Evolutionary conservation across 140 eudicot species (phyloP).

Genomic region (Stevia rebaudiana): DNA sequence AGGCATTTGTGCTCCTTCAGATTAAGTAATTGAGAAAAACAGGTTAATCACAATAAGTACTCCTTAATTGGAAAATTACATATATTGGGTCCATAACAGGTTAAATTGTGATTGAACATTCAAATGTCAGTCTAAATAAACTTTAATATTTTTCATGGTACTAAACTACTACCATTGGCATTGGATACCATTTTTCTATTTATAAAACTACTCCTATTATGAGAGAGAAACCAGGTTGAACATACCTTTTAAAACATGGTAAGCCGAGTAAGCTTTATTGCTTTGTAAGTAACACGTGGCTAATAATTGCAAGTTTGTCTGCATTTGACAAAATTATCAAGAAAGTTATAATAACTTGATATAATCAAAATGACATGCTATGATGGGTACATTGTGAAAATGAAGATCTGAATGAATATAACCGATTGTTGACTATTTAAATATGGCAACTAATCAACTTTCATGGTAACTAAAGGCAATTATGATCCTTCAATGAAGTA

Average conservation of each 20-base stretch:
- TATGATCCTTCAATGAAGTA: not conserved
- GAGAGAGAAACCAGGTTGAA: conserved; percentile 11
- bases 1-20: conserved; percentile 75
- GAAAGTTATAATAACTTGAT: not conserved
- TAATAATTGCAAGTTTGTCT: conserved; percentile 78
- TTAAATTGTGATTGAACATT: not conserved
- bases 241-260: conserved; percentile 85
- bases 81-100: not conserved
- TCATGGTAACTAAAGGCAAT: conserved; percentile 4
- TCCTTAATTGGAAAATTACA: not conserved
- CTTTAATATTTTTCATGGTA: not conserved
- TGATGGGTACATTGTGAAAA: conserved; percentile 7
- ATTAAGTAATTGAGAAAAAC: conserved; percentile 13
- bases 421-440: not conserved
- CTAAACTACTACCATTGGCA: no score
- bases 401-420: not conserved
- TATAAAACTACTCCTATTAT: conserved; percentile 12
- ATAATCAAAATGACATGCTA: not conserved
- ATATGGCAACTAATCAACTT: conserved; percentile 25
- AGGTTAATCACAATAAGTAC: conserved; percentile 8
- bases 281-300: conserved; percentile 86
- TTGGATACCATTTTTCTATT: not conserved
- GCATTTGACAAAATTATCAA: conserved; percentile 26
- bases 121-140: not conserved
- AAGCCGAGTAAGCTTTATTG: conserved; percentile 85